Evolutionary conservation across 2,329 filamentous ascomycete genomes (phyloP).

Genomic region (Amauroascus niger): DNA sequence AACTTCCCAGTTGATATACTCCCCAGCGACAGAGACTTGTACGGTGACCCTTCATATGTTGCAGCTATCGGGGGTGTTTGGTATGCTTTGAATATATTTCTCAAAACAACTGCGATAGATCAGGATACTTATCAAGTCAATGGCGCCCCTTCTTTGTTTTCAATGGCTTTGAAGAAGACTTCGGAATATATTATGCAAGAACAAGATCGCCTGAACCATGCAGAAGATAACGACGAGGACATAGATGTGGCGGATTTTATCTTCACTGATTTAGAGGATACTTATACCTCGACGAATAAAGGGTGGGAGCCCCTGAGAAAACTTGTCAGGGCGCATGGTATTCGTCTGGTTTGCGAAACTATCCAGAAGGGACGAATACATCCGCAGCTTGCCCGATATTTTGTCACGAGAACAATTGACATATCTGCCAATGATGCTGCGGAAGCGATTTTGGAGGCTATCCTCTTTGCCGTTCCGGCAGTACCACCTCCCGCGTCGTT

Average conservation of each 20-base stretch:
- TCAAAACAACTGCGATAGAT: conserved; percentile 25
- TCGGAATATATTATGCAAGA: conserved; percentile 34
- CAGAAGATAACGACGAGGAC: conserved; percentile 25
- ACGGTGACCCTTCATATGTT: conserved; percentile 19
- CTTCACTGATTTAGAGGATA: conserved; percentile 34
- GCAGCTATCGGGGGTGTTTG: conserved; percentile 31
- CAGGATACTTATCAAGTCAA: conserved; percentile 9
- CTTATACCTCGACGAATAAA: conserved; percentile 27
- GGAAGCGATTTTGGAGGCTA: conserved; percentile 27
- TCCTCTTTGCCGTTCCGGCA: conserved; percentile 21
- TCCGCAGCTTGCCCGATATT: conserved; percentile 24
- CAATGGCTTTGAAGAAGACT: conserved; percentile 29
- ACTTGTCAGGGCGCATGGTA: conserved; percentile 34
- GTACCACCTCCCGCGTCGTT: conserved; percentile 18
- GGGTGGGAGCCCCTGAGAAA: conserved; percentile 36
- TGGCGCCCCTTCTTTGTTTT: conserved; percentile 30
- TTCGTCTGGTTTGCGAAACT: conserved; percentile 31
- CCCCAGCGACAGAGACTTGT: background rate
- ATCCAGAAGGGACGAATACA: conserved; percentile 31
- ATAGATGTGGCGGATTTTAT: conserved; percentile 35
- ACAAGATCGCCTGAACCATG: conserved; percentile 28
- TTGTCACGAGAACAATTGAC: conserved; percentile 28
- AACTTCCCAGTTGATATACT: background rate
- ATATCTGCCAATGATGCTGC: conserved; percentile 30
- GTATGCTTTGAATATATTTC: conserved; percentile 30